phyloP scores from a whole-genome alignment of 2,329 filamentous ascomycete genomes.

The Botrytis sinoallii region DNA sequence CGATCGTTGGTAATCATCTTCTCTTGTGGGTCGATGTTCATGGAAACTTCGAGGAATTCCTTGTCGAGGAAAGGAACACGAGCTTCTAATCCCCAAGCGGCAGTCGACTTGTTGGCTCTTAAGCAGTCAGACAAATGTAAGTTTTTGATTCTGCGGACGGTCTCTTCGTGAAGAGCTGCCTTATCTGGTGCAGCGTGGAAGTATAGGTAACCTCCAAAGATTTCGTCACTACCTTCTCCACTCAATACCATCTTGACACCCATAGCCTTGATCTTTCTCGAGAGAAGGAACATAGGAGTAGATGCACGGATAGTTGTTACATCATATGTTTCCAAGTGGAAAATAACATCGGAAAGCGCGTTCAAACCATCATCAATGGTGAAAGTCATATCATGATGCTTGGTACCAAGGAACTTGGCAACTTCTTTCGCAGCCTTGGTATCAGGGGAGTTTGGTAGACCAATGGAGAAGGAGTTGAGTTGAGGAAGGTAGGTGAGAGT shows the following conservation, averaged over 20 bases:
- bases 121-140: constrained; percentile 94
- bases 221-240: constrained; percentile 95
- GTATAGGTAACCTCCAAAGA: constrained; percentile 97
- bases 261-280: constrained; percentile 98
- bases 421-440: constrained; percentile 89
- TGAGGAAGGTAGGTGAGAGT: constrained; percentile 90
- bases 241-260: constrained; percentile 99
- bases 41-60: constrained; percentile 85
- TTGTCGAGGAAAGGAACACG: constrained; percentile 98
- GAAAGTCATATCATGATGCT: constrained; percentile 98
- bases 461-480: constrained; percentile 98
- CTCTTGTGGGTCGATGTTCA: constrained; percentile 91
- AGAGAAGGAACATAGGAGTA: constrained; percentile 96
- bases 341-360: constrained; percentile 95
- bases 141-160: constrained; percentile 91
- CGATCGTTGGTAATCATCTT: constrained; percentile 78
- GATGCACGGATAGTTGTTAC: constrained; percentile 98
- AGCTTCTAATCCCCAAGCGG: constrained; percentile 95
- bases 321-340: constrained; percentile 95
- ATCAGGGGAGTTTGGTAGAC: constrained; percentile 88
- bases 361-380: constrained; percentile 97
- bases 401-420: constrained; percentile 93
- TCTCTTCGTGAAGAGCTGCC: constrained; percentile 93
- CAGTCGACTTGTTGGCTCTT: constrained; percentile 98
- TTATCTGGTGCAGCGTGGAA: constrained; percentile 93